These are phyloP conservation scores for Paracoccidioides lutzii DNA, from an alignment of 2,329 filamentous ascomycete genomes.

Conservation along the genomic window DNA sequence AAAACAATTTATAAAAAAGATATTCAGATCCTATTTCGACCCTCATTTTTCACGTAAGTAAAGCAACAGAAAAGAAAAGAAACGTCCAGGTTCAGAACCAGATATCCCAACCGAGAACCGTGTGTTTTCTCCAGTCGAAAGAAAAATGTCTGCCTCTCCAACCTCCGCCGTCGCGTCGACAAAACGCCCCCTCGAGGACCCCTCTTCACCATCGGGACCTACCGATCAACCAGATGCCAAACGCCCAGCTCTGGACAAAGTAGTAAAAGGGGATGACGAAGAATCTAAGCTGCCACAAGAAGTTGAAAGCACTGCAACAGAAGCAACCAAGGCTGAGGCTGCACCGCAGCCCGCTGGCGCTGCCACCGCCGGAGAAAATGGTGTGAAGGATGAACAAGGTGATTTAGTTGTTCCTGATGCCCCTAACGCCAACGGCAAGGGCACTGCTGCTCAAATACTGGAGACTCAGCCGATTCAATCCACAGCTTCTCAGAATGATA, in stretches of 20 bases:
- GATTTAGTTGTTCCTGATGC: constrained; percentile 58
- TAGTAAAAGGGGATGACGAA: constrained; percentile 52
- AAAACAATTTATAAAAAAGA: constrained; percentile 40
- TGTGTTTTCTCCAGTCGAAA: constrained; percentile 16
- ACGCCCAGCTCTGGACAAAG: constrained; percentile 88
- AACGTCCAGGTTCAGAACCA: constrained; percentile 9
- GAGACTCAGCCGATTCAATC: constrained; percentile 49
- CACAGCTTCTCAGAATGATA: constrained; percentile 42
- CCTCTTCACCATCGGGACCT: constrained; percentile 82
- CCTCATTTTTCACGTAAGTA: constrained; percentile 28
- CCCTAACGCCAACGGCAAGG: constrained; percentile 43
- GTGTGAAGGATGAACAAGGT: constrained; percentile 46
- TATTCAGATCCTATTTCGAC: constrained; percentile 31
- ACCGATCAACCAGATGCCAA: constrained; percentile 95
- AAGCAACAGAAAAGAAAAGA: constrained; percentile 14
- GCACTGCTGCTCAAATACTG: constrained; percentile 24
- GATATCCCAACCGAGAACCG: background rate
- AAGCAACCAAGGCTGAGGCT: constrained; percentile 35
- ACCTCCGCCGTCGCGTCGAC: constrained; percentile 36
- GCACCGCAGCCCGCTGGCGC: constrained; percentile 21
- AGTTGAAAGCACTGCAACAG: constrained; percentile 14
- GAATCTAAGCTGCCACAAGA: constrained; percentile 24
- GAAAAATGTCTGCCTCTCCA: constrained; percentile 55
- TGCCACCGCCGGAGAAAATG: constrained; percentile 25
- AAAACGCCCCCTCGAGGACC: constrained; percentile 94